Conservation (phyloP, 2,329 filamentous ascomycete species). For the Fusarium bulbicola region DNA sequence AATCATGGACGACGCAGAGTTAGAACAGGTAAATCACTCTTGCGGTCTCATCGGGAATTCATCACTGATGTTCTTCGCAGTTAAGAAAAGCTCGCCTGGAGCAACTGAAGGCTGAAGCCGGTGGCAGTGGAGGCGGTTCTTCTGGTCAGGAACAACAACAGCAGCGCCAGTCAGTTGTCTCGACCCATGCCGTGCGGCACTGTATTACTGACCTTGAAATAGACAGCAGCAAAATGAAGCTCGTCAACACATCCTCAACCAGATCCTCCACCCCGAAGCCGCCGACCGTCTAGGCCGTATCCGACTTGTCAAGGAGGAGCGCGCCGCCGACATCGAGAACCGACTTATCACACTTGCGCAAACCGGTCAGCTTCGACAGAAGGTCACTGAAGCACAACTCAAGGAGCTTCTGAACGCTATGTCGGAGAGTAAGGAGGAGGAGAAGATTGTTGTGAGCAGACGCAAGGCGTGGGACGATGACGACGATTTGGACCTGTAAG, state of each 20-base stretch:
- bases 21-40: constrained; percentile 49
- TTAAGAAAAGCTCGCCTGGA: constrained; percentile 92
- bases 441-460: constrained; percentile 87
- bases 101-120: constrained; percentile 83
- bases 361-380: constrained; percentile 83
- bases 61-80: constrained; percentile 53
- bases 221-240: constrained; percentile 69
- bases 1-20: constrained; percentile 56
- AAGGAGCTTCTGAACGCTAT: constrained; percentile 90
- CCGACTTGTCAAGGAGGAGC: constrained; percentile 91
- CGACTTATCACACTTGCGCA: constrained; percentile 90
- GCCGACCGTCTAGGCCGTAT: constrained; percentile 94
- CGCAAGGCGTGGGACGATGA: constrained; percentile 88
- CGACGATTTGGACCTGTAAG: constrained; percentile 73
- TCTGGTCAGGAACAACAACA: constrained; percentile 65
- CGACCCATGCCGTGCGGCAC: not conserved
- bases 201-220: not conserved
- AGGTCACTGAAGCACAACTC: constrained; percentile 91
- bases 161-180: constrained; percentile 55
- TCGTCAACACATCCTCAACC: constrained; percentile 79
- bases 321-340: constrained; percentile 91
- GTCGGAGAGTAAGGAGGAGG: constrained; percentile 79
- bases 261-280: constrained; percentile 94
- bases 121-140: constrained; percentile 55
- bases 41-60: too few species aligned